Conservation (phyloP, 2,329 filamentous ascomycete species). For the Phyllosticta citrichinensis region DNA sequence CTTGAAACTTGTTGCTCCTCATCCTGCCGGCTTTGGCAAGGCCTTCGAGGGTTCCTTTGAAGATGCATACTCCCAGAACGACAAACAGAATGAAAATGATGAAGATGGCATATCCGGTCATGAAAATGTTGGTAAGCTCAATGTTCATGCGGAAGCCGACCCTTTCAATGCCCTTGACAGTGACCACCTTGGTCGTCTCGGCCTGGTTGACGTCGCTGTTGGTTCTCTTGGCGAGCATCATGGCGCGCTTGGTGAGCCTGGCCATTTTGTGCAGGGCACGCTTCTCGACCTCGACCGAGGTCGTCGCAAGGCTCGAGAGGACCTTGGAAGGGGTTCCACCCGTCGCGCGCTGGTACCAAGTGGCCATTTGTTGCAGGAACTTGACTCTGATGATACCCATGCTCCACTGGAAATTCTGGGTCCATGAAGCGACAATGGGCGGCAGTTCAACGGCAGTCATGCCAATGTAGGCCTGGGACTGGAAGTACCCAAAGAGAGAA, state of each 20-base stretch:
- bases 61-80: conserved; percentile 59
- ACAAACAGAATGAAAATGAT: conserved; percentile 71
- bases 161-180: conserved; percentile 75
- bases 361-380: conserved; percentile 84
- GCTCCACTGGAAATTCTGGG: conserved; percentile 95
- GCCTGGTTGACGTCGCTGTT: conserved; percentile 19
- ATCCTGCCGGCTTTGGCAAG: conserved; percentile 67
- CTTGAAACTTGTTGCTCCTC: conserved; percentile 75
- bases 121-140: conserved; percentile 84
- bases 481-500: conserved; percentile 91
- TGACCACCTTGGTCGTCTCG: conserved; percentile 27
- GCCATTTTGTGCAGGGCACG: conserved; percentile 38
- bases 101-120: conserved; percentile 86
- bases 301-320: conserved; percentile 60
- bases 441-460: conserved; percentile 73
- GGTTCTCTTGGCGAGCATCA: conserved; percentile 13
- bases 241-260: conserved; percentile 18
- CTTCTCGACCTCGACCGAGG: conserved; percentile 78
- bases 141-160: conserved; percentile 79
- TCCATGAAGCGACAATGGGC: conserved; percentile 85
- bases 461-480: conserved; percentile 84
- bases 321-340: conserved; percentile 75
- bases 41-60: conserved; percentile 73
- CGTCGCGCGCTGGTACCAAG: conserved; percentile 92
- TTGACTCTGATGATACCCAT: conserved; percentile 85